Conservation (phyloP, 1,139 yeast genomes). For the Kodamaea arcana region DNA sequence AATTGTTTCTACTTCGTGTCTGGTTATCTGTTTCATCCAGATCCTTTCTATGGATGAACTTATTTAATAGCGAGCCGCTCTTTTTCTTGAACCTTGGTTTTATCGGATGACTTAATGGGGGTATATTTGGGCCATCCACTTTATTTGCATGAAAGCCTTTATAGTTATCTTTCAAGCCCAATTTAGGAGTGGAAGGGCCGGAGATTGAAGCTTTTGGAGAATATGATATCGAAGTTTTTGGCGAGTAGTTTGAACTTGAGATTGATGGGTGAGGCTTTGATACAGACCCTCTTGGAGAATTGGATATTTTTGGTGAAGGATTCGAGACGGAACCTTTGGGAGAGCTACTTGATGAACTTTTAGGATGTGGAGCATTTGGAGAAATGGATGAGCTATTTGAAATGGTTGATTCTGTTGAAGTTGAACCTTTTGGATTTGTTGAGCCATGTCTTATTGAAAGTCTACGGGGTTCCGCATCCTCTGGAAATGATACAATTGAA, state of each 20-base stretch:
- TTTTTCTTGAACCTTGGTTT: conserved; percentile 46
- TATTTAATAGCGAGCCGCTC: conserved; percentile 43
- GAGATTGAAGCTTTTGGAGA: neutral
- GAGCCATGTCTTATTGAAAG: neutral
- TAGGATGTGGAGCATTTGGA: neutral
- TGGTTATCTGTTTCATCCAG: conserved; percentile 16
- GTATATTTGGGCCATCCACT: conserved; percentile 31
- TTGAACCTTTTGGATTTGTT: neutral
- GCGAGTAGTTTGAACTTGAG: neutral
- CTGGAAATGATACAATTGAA: conserved; percentile 12
- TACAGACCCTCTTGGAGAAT: neutral
- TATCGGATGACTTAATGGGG: conserved; percentile 50
- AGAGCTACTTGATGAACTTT: neutral
- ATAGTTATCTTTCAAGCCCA: conserved; percentile 28
- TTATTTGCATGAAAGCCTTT: conserved; percentile 48
- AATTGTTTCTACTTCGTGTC: conserved; percentile 10
- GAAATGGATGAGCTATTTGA: neutral
- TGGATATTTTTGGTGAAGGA: neutral
- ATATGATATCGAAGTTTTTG: neutral
- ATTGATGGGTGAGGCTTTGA: neutral
- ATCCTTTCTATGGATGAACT: conserved; percentile 45
- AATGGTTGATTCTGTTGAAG: neutral
- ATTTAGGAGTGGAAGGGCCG: neutral
- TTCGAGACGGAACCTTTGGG: too few species aligned
- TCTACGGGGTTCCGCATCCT: neutral